Evolutionary conservation across 1,284 basidiomycete genomes (phyloP), one percentile per base, ranked within the genome.

Genomic region (Trichosporon sp.): DNA sequence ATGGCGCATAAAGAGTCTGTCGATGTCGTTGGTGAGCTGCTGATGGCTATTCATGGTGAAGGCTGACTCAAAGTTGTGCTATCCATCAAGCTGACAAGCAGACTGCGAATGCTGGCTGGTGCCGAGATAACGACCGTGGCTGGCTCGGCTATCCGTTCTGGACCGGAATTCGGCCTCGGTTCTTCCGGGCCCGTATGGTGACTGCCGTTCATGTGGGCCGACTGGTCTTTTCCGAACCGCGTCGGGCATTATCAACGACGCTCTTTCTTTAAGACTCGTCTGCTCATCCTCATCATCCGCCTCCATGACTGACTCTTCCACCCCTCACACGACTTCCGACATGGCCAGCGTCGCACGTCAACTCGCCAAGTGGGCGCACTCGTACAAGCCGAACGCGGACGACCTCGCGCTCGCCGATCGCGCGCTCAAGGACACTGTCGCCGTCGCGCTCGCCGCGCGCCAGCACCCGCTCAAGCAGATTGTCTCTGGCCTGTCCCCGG

Each of bases 371-470:
- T 62, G 61, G 61, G 61, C 61, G 32, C 31, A 58, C 56, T 21
- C 56, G n/a, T 58, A 58, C 32, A 58, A 46, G 56, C 61, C 61
- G 10, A 58, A 32, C 21, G 31, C 61, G 10, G 19, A 56, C 21
- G 61, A 62, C 40, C 31, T 62, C n/a, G 56, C 56, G 23, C 61
- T 62, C 61, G 61, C 61, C 2, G 61, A 62, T 44, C 61, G 56
- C 23, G 61, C 61, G 23, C 61, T 62, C 40, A 58, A 58, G 56
- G 61, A 62, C 61, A 63, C 61, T 5, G 57, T 54, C 27, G 61
- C 57, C 34, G 61, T 59, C 57, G 57, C 61, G 56, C 57, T 59
- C 33, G 57, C 61, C 7, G 61, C 61, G 34, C 61, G 61, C 31
- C 10, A 46, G 32, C 61, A 62, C 56, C 56, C 61, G 54, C 56